Evolutionary conservation across 2,329 filamentous ascomycete genomes (phyloP).

Genomic region (Lachnellula cervina): DNA sequence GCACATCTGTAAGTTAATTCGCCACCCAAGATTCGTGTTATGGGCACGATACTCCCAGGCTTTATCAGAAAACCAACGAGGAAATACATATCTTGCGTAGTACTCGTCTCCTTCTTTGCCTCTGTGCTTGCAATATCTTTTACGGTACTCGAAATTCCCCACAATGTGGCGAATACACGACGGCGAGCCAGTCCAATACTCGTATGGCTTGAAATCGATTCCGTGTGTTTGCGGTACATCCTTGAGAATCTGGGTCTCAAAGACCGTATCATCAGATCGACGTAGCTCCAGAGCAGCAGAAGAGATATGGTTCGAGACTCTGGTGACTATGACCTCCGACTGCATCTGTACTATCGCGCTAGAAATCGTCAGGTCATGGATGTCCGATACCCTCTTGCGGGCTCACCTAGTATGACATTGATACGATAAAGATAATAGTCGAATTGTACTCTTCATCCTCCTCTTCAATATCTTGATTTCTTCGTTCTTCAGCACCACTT

Average conservation of each 20-base stretch:
- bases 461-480: slow-evolving; percentile 4
- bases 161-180: not conserved
- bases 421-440: slow-evolving; percentile 5
- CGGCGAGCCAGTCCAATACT: too few species aligned
- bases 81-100: slow-evolving; percentile 4
- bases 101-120: not conserved
- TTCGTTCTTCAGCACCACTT: slow-evolving; percentile 6
- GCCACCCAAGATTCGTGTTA: not conserved
- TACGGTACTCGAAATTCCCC: slow-evolving; percentile 5
- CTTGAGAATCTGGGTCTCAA: not conserved
- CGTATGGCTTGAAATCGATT: too few species aligned
- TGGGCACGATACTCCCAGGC: not conserved
- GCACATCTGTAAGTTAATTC: not conserved
- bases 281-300: not conserved
- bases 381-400: not conserved
- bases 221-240: not conserved
- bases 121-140: not conserved
- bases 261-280: not conserved
- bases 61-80: not conserved
- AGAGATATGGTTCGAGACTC: not conserved
- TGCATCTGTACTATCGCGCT: slow-evolving; percentile 12
- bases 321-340: slow-evolving; percentile 10
- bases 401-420: slow-evolving; percentile 4
- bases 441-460: slow-evolving; percentile 2
- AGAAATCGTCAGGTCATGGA: not conserved